Base-by-base conservation (phyloP, 129 eudicot genomes). In the Erigeron canadensis region DNA sequence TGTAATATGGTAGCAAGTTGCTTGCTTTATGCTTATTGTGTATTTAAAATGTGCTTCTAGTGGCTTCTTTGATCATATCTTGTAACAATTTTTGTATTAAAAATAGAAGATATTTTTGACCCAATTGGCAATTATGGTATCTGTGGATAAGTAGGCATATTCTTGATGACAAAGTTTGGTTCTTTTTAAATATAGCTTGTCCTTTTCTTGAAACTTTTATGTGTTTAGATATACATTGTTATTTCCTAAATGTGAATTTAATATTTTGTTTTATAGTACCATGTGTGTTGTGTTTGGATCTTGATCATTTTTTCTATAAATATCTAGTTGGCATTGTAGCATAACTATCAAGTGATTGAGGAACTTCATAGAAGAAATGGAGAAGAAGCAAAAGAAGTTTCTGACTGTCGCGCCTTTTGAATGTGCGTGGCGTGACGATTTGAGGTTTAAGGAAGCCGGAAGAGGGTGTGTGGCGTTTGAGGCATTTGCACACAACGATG, bases 401-500 rank as follows among this genome's bases (percentile, higher is more conserved):
- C 84, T 94, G 18, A 94, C 97, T 0, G 99, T 94, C 44, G 97
- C 99, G 9, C 99, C 99, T 2, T 94, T 94, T 62, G 93, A 94
- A 78, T 94, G 99, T 53, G 99, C 97, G 1, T 94, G 99, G 99
- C 87, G 80, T 8, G 89, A 94, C 39, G 95, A 90, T 70, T 73
- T 90, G 71, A 81, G 91, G 81, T 94, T 94, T 34, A 86, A 82
- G 63, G 99, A 94, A 84, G 99, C 99, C 1, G 99, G 99, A 46
- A 65, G 99, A 71, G 99, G 99, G 41, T 94, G 99, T 59, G 95
- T 94, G 13, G 92, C 96, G 19, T 94, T 94, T 57, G 99, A 94
- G 69, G 99, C 99, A 18, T 94, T 87, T 73, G 97, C 99, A 0
- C 99, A 84, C 82, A 94, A 94, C 22, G 99, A 94, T 76, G 99